Evolutionary conservation across 2,329 filamentous ascomycete genomes (phyloP).

Genomic region (Penicillium decumbens): DNA sequence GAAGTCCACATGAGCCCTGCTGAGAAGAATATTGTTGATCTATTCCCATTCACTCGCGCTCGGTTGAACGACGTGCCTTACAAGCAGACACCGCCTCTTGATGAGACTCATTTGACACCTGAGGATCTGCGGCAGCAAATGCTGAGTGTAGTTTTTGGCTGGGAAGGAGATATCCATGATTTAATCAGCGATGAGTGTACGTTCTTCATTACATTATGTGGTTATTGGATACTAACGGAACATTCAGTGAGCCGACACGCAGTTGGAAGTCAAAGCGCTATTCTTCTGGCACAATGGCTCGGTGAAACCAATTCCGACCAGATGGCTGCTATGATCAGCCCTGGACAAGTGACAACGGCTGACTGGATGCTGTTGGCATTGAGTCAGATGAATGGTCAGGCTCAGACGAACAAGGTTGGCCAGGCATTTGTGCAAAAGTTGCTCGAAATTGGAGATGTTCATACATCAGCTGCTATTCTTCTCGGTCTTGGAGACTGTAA

Average conservation of each 20-base stretch:
- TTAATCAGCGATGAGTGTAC: slow-evolving; percentile 75
- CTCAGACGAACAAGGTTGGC: slow-evolving; percentile 82
- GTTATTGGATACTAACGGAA: slow-evolving; percentile 12
- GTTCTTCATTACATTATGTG: slow-evolving; percentile 18
- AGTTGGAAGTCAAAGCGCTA: slow-evolving; percentile 67
- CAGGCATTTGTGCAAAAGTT: slow-evolving; percentile 86
- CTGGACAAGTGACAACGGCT: slow-evolving; percentile 82
- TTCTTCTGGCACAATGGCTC: slow-evolving; percentile 88
- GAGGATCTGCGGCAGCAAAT: slow-evolving; percentile 85
- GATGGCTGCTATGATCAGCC: slow-evolving; percentile 68
- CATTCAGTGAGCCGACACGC: slow-evolving; percentile 62
- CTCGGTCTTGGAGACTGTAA: slow-evolving; percentile 87
- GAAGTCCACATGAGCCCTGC: slow-evolving; percentile 76
- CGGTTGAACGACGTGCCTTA: slow-evolving; percentile 80
- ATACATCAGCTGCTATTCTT: slow-evolving; percentile 87
- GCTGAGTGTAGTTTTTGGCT: slow-evolving; percentile 91
- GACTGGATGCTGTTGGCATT: slow-evolving; percentile 97
- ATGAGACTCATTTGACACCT: slow-evolving; percentile 58
- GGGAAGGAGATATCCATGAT: slow-evolving; percentile 77
- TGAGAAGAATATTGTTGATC: slow-evolving; percentile 65
- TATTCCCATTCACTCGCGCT: slow-evolving; percentile 81
- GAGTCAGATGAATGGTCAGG: slow-evolving; percentile 73
- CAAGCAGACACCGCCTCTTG: slow-evolving; percentile 58
- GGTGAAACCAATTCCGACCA: slow-evolving; percentile 78
- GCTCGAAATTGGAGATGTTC: slow-evolving; percentile 82